phyloP scores from a whole-genome alignment of 768 basidiomycete genomes.

The Mycena leptocephala region DNA sequence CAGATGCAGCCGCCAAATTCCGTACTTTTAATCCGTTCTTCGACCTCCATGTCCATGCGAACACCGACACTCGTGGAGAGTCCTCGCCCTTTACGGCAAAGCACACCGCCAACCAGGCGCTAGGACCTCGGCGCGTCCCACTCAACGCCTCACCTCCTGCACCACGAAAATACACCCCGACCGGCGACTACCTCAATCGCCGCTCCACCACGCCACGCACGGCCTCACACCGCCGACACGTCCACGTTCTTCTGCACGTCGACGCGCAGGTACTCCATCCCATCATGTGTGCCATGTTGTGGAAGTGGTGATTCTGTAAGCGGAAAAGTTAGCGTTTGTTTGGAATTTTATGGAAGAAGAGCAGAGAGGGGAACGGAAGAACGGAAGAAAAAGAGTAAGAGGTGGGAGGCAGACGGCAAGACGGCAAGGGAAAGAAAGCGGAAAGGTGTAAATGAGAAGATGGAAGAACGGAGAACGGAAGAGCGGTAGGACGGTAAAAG shows the following conservation, averaged over 20 bases:
- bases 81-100: too few species aligned
- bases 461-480: not conserved
- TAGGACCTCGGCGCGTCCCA: too few species aligned
- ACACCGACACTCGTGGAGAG: too few species aligned
- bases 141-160: too few species aligned
- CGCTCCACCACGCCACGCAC: constrained; percentile 22
- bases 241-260: constrained; percentile 27
- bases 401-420: not conserved
- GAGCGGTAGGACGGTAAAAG: not conserved
- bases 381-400: not conserved
- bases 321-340: not conserved
- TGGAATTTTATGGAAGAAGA: too few species aligned
- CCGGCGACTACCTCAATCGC: not conserved
- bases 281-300: constrained; percentile 39
- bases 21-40: too few species aligned
- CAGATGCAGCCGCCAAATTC: too few species aligned
- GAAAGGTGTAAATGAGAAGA: not conserved
- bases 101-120: too few species aligned
- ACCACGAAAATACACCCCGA: too few species aligned
- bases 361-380: not conserved
- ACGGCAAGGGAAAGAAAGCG: not conserved
- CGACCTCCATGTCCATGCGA: too few species aligned
- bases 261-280: constrained; percentile 31
- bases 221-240: constrained; percentile 22
- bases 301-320: constrained; percentile 34